A percentile compares a stretch with the other conserved stretches of the same genome.
Evolutionary conservation across 495 filamentous ascomycete species (phyloP).

Genomic region (Hyaloscypha hepaticicola): DNA sequence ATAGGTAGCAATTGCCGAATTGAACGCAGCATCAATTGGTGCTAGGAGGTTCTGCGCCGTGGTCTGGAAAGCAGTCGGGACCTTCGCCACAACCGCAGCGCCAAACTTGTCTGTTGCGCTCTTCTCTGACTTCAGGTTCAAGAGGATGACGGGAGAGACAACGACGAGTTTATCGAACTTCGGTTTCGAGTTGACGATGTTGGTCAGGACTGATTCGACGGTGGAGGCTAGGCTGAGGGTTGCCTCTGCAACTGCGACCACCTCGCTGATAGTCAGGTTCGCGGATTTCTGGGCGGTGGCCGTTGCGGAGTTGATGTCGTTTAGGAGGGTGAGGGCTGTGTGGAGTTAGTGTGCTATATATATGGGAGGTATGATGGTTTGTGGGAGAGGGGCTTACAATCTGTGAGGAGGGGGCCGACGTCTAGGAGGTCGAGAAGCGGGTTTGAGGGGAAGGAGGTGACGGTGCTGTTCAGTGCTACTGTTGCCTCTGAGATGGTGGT

Average conservation of each 20-base stretch:
- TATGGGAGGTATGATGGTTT: background rate
- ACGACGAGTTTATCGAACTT: conserved; percentile 37
- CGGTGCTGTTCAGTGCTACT: conserved; percentile 31
- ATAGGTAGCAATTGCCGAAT: conserved; percentile 33
- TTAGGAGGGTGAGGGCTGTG: conserved; percentile 32
- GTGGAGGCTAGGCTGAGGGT: conserved; percentile 27
- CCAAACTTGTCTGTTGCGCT: conserved; percentile 35
- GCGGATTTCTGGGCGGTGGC: conserved; percentile 27
- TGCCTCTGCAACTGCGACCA: conserved; percentile 32
- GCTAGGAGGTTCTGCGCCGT: conserved; percentile 30
- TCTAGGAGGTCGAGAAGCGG: conserved; percentile 22
- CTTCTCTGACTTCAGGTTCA: conserved; percentile 37
- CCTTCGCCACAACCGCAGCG: conserved; percentile 34
- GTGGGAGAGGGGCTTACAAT: conserved; percentile 3
- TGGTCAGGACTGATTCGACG: conserved; percentile 33
- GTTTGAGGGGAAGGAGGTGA: conserved; percentile 32
- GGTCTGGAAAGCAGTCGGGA: conserved; percentile 33
- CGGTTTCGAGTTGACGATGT: conserved; percentile 33
- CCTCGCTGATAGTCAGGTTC: conserved; percentile 29
- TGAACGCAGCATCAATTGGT: conserved; percentile 34
- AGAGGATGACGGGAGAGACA: conserved; percentile 35
- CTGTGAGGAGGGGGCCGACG: conserved; percentile 32
- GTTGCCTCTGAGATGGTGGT: conserved; percentile 32
- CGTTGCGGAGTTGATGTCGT: conserved; percentile 35
- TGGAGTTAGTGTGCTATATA: background rate